Evolutionary conservation across 148 eudicot genomes (phyloP), one percentile per base, ranked within the genome.

Genomic region (Fagopyrum homotropicum): DNA sequence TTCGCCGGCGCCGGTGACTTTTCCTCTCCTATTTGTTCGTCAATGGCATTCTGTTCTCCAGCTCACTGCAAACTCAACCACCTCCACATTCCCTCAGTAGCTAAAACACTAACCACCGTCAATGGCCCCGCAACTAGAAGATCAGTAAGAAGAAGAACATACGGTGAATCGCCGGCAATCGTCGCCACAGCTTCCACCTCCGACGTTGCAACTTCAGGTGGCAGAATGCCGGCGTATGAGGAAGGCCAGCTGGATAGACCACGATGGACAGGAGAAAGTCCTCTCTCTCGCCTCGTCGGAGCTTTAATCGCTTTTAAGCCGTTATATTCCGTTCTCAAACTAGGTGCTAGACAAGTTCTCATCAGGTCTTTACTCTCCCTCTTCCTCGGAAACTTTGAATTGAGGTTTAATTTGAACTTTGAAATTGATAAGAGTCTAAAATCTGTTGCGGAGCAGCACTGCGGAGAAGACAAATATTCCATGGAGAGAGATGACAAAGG

Each of bases 391-490:
- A 9, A 4, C 26, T 16, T 12, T 43, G 40, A 60, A 7, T 7
- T 60, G 15, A 63, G 14, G 16, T 14, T 69, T 69, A 55, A 4
- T 35, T 35, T 68, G 72, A n/a, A 2, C 2, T 1, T 35, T 35
- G 9, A 26, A 40, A 69, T 15, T 51, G 29, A 26, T 30, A 64
- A 22, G 69, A 6, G 45, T 5, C 16, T 29, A 44, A 63, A 30
- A 63, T 63, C 69, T 73, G 77, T 61, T 79, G 75, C 83, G 84
- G 85, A 88, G 84, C 95, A 94, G 97, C 85, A 94, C 98, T 69
- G 98, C 98, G 76, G 98, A 94, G 89, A 91, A 91, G 81, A 85
- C 88, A 1, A 86, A 88, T 79, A 89, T 94, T 69, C 98, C 97
- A 4, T 94, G 98, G 98, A 80, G 93, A 76, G 87, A 88, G 76